phyloP scores from a whole-genome alignment of 2,329 filamentous ascomycete species.

The Penicillium aurantiogriseum region DNA sequence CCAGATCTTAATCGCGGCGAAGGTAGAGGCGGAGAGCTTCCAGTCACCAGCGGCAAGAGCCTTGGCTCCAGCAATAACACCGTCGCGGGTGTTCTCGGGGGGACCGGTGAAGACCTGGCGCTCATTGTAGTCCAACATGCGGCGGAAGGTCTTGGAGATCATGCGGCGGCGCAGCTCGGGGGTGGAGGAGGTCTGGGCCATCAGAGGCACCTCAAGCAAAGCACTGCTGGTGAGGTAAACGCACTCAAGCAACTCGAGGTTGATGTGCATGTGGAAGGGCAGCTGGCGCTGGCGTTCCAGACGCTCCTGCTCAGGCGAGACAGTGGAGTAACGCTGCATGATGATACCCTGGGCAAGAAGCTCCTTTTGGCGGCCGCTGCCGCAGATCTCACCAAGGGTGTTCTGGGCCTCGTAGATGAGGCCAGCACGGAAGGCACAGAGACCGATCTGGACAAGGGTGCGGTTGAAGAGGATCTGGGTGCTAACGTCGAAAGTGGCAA shows the following conservation, averaged over 20 bases:
- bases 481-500: constrained; percentile 92
- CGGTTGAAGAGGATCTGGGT: constrained; percentile 99
- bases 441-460: constrained; percentile 93
- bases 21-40: constrained; percentile 92
- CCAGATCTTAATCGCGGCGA: constrained; percentile 99
- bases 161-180: constrained; percentile 96
- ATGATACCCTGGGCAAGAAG: constrained; percentile 96
- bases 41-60: constrained; percentile 94
- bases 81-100: constrained; percentile 97
- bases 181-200: constrained; percentile 93
- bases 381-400: constrained; percentile 96
- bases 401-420: constrained; percentile 97
- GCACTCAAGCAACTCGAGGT: constrained; percentile 95
- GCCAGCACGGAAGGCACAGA: constrained; percentile 96
- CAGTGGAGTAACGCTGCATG: constrained; percentile 94
- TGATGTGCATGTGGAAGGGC: constrained; percentile 99
- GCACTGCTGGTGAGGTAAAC: constrained; percentile 99
- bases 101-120: constrained; percentile 98
- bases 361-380: constrained; percentile 96
- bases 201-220: constrained; percentile 95
- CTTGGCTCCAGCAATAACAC: constrained; percentile 99
- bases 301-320: constrained; percentile 95
- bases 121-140: constrained; percentile 99
- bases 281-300: constrained; percentile 96
- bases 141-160: constrained; percentile 98